phyloP scores from a whole-genome alignment of 108 stramenopile species.

The Skeletonema tropicum region DNA sequence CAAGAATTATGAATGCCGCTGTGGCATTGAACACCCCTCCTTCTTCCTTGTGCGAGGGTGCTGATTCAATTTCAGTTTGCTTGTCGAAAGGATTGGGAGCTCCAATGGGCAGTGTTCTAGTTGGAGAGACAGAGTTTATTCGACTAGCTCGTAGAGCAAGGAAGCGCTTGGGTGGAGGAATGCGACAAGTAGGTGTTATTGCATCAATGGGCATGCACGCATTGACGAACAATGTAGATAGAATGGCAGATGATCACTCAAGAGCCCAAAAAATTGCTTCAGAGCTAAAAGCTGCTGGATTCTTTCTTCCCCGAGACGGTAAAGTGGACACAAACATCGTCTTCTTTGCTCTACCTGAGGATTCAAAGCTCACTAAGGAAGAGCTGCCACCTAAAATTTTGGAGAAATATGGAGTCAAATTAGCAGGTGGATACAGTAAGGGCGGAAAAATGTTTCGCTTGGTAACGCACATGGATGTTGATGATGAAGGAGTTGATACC shows the following conservation, averaged over 20 bases:
- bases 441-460: constrained; percentile 78
- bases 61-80: constrained; percentile 93
- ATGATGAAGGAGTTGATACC: constrained; percentile 59
- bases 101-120: constrained; percentile 92
- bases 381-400: constrained; percentile 48
- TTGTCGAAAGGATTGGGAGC: constrained; percentile 97
- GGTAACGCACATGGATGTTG: constrained; percentile 74
- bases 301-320: constrained; percentile 59
- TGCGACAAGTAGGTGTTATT: constrained; percentile 94
- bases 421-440: constrained; percentile 70
- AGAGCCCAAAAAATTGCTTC: constrained; percentile 65
- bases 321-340: constrained; percentile 85
- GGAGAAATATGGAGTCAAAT: constrained; percentile 63
- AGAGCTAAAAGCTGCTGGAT: constrained; percentile 61
- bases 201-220: constrained; percentile 93
- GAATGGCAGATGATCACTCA: constrained; percentile 85
- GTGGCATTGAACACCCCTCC: constrained; percentile 58
- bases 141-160: constrained; percentile 84
- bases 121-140: constrained; percentile 80
- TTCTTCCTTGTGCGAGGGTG: constrained; percentile 57
- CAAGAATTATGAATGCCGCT: constrained; percentile 93
- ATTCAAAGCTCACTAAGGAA: constrained; percentile 48
- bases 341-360: constrained; percentile 77
- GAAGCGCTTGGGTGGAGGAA: constrained; percentile 96
- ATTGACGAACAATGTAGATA: constrained; percentile 78